Conservation (phyloP, 1,284 basidiomycete genomes). For the Tausonia pullulans region DNA sequence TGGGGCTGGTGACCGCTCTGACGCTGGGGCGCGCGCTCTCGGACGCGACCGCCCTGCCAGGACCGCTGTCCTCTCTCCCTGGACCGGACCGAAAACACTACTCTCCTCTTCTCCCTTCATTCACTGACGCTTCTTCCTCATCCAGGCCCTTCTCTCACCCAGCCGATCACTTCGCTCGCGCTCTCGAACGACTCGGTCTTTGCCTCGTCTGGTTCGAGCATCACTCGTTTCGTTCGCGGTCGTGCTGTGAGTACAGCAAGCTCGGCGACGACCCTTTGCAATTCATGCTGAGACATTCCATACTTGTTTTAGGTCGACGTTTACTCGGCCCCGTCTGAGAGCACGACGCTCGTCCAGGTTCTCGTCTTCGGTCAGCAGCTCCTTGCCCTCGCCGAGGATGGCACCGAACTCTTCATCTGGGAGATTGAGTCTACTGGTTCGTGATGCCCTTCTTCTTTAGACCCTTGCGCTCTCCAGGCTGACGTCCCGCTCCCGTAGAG, state of each 20-base stretch:
- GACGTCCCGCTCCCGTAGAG: conserved; percentile 33
- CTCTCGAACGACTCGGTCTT: conserved; percentile 83
- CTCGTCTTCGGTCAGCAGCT: conserved; percentile 69
- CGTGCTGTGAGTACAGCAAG: conserved; percentile 53
- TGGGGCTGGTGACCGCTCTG: no score
- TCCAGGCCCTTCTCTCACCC: conserved; percentile 63
- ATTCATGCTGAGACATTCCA: conserved; percentile 29
- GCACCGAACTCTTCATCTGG: conserved; percentile 71
- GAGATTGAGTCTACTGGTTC: conserved; percentile 51
- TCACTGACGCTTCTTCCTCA: no score
- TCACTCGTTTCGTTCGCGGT: conserved; percentile 48
- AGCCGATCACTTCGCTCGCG: conserved; percentile 61
- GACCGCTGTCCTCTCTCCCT: no score
- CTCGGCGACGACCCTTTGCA: neutral
- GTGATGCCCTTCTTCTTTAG: conserved; percentile 21
- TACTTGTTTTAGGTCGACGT: conserved; percentile 18
- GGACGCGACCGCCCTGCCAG: neutral
- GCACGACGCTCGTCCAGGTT: conserved; percentile 39
- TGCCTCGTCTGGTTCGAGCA: conserved; percentile 43
- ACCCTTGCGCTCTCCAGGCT: neutral
- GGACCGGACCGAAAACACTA: neutral
- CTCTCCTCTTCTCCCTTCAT: conserved; percentile 14
- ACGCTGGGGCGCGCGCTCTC: neutral
- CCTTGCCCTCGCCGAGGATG: conserved; percentile 67
- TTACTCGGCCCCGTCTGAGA: conserved; percentile 25